Base-by-base conservation (phyloP, 495 filamentous ascomycete species). In the Elaphomyces granulatus region DNA sequence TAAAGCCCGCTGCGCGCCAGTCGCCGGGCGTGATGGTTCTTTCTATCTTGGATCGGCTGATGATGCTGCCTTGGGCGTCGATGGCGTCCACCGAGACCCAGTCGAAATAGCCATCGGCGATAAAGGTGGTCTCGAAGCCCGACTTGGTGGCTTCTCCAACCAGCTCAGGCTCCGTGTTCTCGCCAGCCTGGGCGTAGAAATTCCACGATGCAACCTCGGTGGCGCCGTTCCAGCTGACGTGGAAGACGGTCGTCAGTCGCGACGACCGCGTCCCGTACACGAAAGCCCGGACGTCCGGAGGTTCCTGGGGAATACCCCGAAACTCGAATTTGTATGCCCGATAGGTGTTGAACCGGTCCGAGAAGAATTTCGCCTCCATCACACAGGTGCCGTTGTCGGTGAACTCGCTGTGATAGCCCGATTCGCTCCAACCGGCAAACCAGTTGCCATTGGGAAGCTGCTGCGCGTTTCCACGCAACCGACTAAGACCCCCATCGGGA, bases 401-500 rank as follows among this genome's bases (percentile, higher is more conserved):
- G 42, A 64, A 66, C 42, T 75, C 70, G 0, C 62, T 68, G 33
- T 71, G 49, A 16, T 60, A 61, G 0, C 62, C 55, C 12, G 57
- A 52, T 15, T 58, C 59, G 12, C 71, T 67, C 68, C 67, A 74
- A 31, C 66, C 64, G 6, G 72, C 55, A 6, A 72, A 58, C 4
- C 57, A 45, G 34, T 70, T 66, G 15, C 61, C 66, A 31, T 58
- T 55, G 0, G 65, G 60, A 0, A 75, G 58, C 0, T 67, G 40
- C 44, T 75, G 73, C 7, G 62, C 54, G 39, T 63, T 71, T 10
- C 71, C 72, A 43, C 71, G 71, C 3, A 61, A 66, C 15, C 60
- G 63, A 8, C 63, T 60, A 12, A 61, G 46, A 12, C 59, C 50
- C 17, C 42, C 44, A 32, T 61, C 52, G 4, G 64, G 61, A 16